Evolutionary conservation across 2,329 filamentous ascomycete species (phyloP).

Genomic region (Nigrospora oryzae): DNA sequence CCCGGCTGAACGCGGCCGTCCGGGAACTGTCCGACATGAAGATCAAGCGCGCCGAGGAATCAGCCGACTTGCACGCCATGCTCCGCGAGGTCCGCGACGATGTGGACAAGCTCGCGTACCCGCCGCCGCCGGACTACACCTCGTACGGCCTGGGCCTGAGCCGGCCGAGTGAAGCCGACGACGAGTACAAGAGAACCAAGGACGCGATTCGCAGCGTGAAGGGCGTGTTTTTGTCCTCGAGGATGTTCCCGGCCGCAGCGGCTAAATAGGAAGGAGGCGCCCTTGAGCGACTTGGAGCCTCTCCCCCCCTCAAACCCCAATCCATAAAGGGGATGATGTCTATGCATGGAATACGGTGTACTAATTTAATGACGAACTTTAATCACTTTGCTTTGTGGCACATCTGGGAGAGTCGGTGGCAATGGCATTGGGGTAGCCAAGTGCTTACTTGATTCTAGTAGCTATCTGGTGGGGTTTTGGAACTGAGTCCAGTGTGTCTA

Average conservation of each 20-base stretch:
- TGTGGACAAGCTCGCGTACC: constrained; percentile 51
- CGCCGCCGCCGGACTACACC: constrained; percentile 24
- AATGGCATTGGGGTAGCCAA: too few relatives aligned
- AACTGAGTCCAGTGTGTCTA: too few relatives aligned
- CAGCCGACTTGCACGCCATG: constrained; percentile 41
- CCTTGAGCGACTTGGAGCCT: too few relatives aligned
- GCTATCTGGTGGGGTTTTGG: too few relatives aligned
- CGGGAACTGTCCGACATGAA: constrained; percentile 34
- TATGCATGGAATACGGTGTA: too few relatives aligned
- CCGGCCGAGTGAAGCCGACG: constrained; percentile 45
- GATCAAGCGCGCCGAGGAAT: constrained; percentile 34
- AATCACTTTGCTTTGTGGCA: too few relatives aligned
- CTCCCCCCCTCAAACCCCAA: too few relatives aligned
- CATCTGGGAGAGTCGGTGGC: too few relatives aligned
- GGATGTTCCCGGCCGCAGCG: constrained; percentile 55
- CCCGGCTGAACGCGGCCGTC: constrained; percentile 31
- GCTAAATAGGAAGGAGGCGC: constrained; percentile 13
- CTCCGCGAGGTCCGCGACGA: constrained; percentile 57
- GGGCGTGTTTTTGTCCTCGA: constrained; percentile 65
- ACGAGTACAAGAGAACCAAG: constrained; percentile 66
- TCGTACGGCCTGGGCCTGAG: constrained; percentile 28
- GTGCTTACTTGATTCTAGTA: too few relatives aligned
- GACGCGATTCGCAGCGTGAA: constrained; percentile 73
- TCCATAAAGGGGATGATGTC: too few relatives aligned
- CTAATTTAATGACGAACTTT: too few relatives aligned